Conservation (phyloP, 345 rosid species). For the Corymbia maculata region DNA sequence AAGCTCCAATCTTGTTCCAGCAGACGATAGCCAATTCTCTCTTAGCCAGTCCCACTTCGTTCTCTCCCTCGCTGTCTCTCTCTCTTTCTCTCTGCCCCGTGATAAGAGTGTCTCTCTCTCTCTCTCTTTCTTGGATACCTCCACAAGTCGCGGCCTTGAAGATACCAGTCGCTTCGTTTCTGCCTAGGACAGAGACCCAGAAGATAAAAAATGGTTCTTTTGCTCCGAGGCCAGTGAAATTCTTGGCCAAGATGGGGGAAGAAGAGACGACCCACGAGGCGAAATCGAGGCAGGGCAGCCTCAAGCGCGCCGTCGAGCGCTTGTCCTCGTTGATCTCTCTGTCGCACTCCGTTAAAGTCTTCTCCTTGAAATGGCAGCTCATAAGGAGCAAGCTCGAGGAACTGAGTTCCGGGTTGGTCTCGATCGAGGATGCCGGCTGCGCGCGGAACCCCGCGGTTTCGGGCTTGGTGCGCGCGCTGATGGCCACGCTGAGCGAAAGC, state of each 20-base stretch:
- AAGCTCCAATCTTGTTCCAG: not conserved
- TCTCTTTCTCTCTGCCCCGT: not conserved
- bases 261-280: not conserved
- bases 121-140: not conserved
- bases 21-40: not conserved
- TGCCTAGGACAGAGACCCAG: not conserved
- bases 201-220: not conserved
- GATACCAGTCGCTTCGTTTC: not conserved
- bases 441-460: conserved; percentile 34
- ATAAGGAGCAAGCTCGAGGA: conserved; percentile 68
- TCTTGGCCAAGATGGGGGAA: not conserved
- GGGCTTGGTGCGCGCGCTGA: conserved; percentile 32
- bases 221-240: not conserved
- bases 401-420: conserved; percentile 44
- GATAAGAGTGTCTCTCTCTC: not conserved
- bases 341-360: conserved; percentile 47
- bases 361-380: conserved; percentile 73
- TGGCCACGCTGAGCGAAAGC: conserved; percentile 33
- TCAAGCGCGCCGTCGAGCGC: not conserved
- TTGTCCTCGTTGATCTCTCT: not conserved
- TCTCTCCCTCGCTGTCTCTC: not conserved
- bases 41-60: not conserved
- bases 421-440: conserved; percentile 44
- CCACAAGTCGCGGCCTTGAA: not conserved
- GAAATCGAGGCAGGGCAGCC: not conserved